Evolutionary conservation across 2,329 filamentous ascomycete genomes (phyloP).

Genomic region (Monilinia polystroma): DNA sequence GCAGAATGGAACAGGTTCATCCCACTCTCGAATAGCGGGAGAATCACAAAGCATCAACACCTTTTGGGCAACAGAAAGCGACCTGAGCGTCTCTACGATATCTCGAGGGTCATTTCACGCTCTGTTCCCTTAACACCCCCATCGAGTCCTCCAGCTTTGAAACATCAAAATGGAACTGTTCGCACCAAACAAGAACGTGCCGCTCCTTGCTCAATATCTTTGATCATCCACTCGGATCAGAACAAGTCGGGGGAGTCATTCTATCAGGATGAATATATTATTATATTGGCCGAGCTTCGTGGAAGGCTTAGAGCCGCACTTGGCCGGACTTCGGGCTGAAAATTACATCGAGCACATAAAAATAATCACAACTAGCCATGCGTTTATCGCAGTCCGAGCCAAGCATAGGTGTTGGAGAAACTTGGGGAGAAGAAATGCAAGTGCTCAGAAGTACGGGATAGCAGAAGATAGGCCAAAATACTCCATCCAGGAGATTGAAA

Average conservation of each 20-base stretch:
- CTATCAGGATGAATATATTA: slow-evolving; percentile 21
- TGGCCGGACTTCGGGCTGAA: slow-evolving; percentile 19
- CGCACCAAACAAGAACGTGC: slow-evolving; percentile 5
- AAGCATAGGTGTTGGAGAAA: not conserved
- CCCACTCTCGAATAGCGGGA: slow-evolving; percentile 7
- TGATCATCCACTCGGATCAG: slow-evolving; percentile 19
- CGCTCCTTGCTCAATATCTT: slow-evolving; percentile 8
- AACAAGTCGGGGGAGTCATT: slow-evolving; percentile 9
- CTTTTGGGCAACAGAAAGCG: slow-evolving; percentile 10
- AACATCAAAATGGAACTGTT: not conserved
- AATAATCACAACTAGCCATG: not conserved
- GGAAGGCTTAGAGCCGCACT: slow-evolving; percentile 19
- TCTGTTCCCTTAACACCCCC: slow-evolving; percentile 21
- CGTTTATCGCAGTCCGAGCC: slow-evolving; percentile 1
- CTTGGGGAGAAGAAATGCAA: not conserved
- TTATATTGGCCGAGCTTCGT: slow-evolving; percentile 17
- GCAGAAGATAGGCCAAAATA: not conserved
- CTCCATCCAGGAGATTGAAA: not conserved
- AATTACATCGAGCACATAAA: not conserved
- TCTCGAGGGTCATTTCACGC: slow-evolving; percentile 15
- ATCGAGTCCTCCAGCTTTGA: slow-evolving; percentile 7
- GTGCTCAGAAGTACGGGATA: not conserved
- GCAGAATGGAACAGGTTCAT: slow-evolving; percentile 22
- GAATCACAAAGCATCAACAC: slow-evolving; percentile 11
- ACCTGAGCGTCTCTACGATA: not conserved